Percentiles rank a stretch among this genome's conserved stretches.
Evolutionary conservation across 1,284 basidiomycete species (phyloP).

Genomic region (Rhodofomes roseus): DNA sequence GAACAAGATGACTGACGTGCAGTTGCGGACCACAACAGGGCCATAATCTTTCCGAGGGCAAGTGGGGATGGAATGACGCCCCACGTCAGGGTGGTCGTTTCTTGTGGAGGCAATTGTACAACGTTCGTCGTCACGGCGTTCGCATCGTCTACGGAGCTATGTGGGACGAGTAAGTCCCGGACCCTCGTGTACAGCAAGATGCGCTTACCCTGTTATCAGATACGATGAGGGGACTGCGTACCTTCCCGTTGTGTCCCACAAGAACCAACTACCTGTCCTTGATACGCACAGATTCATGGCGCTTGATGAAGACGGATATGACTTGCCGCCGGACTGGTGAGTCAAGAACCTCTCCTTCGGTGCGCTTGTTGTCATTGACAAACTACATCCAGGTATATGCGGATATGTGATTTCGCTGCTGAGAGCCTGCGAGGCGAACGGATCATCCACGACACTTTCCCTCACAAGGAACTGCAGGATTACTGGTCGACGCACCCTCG

Average conservation of each 20-base stretch:
- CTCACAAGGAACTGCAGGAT: conserved; percentile 67
- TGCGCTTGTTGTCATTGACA: conserved; percentile 3
- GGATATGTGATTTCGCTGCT: conserved; percentile 67
- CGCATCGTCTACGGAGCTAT: conserved; percentile 74
- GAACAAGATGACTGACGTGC: too few species aligned
- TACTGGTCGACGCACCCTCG: conserved; percentile 65
- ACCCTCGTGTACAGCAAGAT: background rate
- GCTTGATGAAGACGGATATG: conserved; percentile 68
- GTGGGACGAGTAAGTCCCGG: conserved; percentile 72
- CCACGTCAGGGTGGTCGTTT: conserved; percentile 67
- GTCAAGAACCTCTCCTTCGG: conserved; percentile 12
- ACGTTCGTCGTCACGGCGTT: conserved; percentile 56
- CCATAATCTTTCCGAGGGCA: conserved; percentile 61
- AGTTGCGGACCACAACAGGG: conserved; percentile 37
- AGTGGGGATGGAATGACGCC: conserved; percentile 65
- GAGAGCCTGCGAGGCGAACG: conserved; percentile 65
- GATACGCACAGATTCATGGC: conserved; percentile 59
- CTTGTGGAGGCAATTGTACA: conserved; percentile 71
- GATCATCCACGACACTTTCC: conserved; percentile 57
- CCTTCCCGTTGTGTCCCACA: conserved; percentile 61
- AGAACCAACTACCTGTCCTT: conserved; percentile 52
- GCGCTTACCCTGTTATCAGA: conserved; percentile 29
- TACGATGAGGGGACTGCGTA: conserved; percentile 80
- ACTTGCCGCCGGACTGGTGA: conserved; percentile 71
- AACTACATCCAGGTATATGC: conserved; percentile 59